Evolutionary conservation across 2,329 filamentous ascomycete genomes (phyloP).

Genomic region (Emergomyces orientalis): DNA sequence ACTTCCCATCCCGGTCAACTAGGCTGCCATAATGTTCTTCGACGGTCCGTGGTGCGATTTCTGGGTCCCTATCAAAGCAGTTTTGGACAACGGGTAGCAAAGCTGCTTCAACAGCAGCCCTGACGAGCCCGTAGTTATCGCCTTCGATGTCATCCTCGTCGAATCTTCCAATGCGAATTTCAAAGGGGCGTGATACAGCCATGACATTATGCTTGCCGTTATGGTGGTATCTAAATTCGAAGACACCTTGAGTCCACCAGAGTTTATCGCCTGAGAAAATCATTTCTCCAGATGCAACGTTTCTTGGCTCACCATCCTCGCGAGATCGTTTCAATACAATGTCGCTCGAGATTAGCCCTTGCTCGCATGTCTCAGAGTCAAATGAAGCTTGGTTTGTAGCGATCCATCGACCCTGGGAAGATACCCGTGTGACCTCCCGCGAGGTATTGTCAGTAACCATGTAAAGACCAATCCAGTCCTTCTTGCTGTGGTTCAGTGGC

Average conservation of each 20-base stretch:
- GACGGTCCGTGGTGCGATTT: conserved; percentile 71
- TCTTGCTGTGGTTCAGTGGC: conserved; percentile 74
- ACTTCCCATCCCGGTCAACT: conserved; percentile 81
- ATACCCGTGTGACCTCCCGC: conserved; percentile 70
- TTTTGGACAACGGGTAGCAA: conserved; percentile 78
- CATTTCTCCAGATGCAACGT: conserved; percentile 69
- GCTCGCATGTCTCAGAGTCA: conserved; percentile 64
- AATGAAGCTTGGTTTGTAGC: conserved; percentile 69
- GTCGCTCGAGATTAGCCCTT: conserved; percentile 65
- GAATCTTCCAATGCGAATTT: conserved; percentile 74
- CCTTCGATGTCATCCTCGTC: conserved; percentile 60
- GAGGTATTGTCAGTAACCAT: conserved; percentile 90
- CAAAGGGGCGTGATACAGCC: conserved; percentile 87
- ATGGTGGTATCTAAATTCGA: conserved; percentile 96
- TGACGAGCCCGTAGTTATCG: conserved; percentile 47
- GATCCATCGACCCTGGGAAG: conserved; percentile 82
- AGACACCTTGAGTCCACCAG: conserved; percentile 94
- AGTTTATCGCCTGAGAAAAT: conserved; percentile 85
- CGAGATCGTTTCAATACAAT: conserved; percentile 42
- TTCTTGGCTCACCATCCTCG: conserved; percentile 41
- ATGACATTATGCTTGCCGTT: conserved; percentile 87
- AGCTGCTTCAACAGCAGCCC: conserved; percentile 62
- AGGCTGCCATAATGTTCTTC: conserved; percentile 78
- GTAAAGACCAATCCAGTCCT: conserved; percentile 94
- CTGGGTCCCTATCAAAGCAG: conserved; percentile 83